Base-by-base conservation (phyloP, 495 filamentous ascomycete species). In the Terfezia claveryi region DNA sequence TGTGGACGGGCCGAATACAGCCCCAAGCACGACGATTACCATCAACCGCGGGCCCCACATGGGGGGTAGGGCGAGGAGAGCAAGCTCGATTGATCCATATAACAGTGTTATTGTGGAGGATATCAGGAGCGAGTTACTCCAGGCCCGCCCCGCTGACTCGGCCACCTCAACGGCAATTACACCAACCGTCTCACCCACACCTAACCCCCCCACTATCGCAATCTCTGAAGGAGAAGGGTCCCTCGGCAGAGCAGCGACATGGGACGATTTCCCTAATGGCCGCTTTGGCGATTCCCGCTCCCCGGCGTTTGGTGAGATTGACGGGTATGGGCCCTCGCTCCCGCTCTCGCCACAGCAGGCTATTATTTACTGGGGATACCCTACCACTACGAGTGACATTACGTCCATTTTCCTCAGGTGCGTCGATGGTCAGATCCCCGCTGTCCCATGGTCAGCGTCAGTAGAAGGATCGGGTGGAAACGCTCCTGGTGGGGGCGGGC, bases 251-350 rank as follows among this genome's bases (percentile, higher is more conserved):
- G 92, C 95, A 70, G 92, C 92, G 23, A 96, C 91, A 7, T 98
- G 91, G 91, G 91, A 98, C 65, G 91, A 98, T 69, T 98, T 81
- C 70, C 91, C 92, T 54, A 98, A 98, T 73, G 92, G 91, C 27
- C 79, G 91, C 50, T 98, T 89, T 80, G 91, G 91, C 64, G 89
- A 95, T 64, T 85, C 89, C 3, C 75, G 81, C 27, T 88, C 82
- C 14, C 82, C 84, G 2, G 91, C 91, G 0, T 98, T 92, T 67
- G 89, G 91, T 57, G 86, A 93, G 66, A 93, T 94, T 55, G 87
- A 94, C 66, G 88, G 87, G 10, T 94, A 93, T 61, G 88, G 88
- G n/a, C 84, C 87, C 10, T 85, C 79, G 38, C 72, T 96, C 14
- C 89, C 94, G 66, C 80, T 94, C 59, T 79, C 81, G 0, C 74